Base-by-base conservation (phyloP, 2,329 filamentous ascomycete genomes). In the Orbilia ellipsospora region DNA sequence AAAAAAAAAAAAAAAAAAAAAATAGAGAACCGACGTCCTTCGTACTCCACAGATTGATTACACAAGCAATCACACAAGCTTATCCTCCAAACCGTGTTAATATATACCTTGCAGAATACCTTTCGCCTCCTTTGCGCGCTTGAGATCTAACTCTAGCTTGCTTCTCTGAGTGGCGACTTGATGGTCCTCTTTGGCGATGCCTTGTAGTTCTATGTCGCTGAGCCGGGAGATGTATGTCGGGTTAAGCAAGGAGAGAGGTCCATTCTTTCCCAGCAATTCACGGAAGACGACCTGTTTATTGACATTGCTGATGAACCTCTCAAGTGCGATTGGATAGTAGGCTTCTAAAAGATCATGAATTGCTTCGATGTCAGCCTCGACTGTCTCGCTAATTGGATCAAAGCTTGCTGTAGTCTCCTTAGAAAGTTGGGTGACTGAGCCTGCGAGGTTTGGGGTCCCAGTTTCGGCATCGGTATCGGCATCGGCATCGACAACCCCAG, bases 231-330 rank as follows among this genome's bases (percentile, higher is more conserved):
- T 83, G 44, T 86, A 85, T 0, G 83, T 79, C 0, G 87, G 83
- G 0, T 83, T 85, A 50, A 91, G 85, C 0, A 87, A 81, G 10
- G 81, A 82, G 1, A 90, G 81, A 0, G 88, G 88, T 12, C 61
- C 61, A 4, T 86, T 86, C 0, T 83, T 77, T 0, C 83, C 79
- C 0, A 86, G 84, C 0, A 92, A 83, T 73, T 83, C 84, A 51
- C 73, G 28, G n/a, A 87, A 85, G 0, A 87, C 82, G 0, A 85
- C 87, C 77, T 91, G 89, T 74, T 85, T 85, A 78, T 84, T 88
- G 1, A 92, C 80, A 1, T 83, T 85, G 78, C 92, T 90, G 1
- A 90, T 84, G 67, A 92, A 90, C 0, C 88, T 85, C 78, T 87
- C 86, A 10, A 83, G 84, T 0, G 88, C 84, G 0, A 90, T 85